Conservation (phyloP, 495 filamentous ascomycete species). For the Terfezia claveryi region DNA sequence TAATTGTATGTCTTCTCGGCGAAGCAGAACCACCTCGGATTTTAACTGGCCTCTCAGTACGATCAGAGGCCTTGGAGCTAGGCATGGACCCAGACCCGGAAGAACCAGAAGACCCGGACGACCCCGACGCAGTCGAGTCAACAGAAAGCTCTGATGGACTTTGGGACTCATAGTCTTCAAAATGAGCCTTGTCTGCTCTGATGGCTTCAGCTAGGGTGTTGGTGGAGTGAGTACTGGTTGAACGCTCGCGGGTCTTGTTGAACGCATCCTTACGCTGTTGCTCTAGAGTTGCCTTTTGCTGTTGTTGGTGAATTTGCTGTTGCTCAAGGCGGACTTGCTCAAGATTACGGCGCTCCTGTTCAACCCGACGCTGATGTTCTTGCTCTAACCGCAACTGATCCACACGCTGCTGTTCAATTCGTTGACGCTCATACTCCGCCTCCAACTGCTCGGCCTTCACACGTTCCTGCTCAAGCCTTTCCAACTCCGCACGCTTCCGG, state of each 20-base stretch:
- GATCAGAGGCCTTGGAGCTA: neutral
- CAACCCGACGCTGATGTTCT: neutral
- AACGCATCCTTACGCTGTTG: neutral
- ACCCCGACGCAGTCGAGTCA: neutral
- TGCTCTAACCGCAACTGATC: neutral
- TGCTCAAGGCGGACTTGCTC: neutral
- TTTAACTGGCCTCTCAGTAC: neutral
- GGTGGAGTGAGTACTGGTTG: neutral
- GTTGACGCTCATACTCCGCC: neutral
- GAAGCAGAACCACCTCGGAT: neutral
- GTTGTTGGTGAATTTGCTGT: neutral
- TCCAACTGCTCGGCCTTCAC: neutral
- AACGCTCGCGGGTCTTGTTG: neutral
- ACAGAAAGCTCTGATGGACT: neutral
- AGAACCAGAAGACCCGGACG: neutral
- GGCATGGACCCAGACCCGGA: neutral
- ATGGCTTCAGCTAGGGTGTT: neutral
- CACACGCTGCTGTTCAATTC: neutral
- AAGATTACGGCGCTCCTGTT: neutral
- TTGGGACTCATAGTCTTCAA: neutral
- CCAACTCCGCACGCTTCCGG: neutral
- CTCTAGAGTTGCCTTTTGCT: neutral
- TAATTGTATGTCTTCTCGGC: neutral
- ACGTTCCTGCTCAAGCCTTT: neutral
- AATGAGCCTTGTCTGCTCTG: neutral